Conservation (phyloP, 2,329 filamentous ascomycete species). For the Penicillium sp. region DNA sequence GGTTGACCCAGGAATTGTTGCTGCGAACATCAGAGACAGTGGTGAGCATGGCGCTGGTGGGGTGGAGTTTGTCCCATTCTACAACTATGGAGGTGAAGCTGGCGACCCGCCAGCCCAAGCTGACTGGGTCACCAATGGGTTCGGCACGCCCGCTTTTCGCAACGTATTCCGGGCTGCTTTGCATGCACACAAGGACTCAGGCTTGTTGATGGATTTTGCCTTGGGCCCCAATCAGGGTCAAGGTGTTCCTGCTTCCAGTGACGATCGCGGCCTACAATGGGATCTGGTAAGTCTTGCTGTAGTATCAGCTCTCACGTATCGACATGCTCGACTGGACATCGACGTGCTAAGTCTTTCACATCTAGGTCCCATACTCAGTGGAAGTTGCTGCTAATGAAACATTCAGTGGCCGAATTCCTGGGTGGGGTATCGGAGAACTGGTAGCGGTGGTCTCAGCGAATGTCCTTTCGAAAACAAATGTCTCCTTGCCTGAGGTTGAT, state of each 20-base stretch:
- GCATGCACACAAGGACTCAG: constrained; percentile 25
- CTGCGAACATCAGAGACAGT: background rate
- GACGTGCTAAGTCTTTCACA: background rate
- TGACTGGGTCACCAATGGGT: constrained; percentile 47
- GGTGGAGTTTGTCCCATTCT: constrained; percentile 45
- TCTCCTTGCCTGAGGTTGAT: background rate
- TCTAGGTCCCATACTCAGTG: background rate
- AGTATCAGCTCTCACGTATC: background rate
- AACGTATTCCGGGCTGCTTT: background rate
- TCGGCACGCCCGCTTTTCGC: constrained; percentile 28
- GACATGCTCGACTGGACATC: background rate
- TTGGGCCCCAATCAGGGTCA: constrained; percentile 53
- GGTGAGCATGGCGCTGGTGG: constrained; percentile 42
- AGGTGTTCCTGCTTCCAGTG: constrained; percentile 47
- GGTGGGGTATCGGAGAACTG: background rate
- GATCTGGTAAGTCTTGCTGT: background rate
- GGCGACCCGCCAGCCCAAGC: constrained; percentile 20
- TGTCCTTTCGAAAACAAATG: background rate
- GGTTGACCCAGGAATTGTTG: background rate
- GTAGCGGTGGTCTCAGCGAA: background rate
- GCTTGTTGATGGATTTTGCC: constrained; percentile 50
- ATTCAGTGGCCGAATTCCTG: background rate
- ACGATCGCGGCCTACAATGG: constrained; percentile 39
- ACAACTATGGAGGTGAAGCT: constrained; percentile 38
- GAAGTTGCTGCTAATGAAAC: background rate